Base-by-base conservation (phyloP, 257 asterid genomes). In the Lithospermum erythrorhizon region DNA sequence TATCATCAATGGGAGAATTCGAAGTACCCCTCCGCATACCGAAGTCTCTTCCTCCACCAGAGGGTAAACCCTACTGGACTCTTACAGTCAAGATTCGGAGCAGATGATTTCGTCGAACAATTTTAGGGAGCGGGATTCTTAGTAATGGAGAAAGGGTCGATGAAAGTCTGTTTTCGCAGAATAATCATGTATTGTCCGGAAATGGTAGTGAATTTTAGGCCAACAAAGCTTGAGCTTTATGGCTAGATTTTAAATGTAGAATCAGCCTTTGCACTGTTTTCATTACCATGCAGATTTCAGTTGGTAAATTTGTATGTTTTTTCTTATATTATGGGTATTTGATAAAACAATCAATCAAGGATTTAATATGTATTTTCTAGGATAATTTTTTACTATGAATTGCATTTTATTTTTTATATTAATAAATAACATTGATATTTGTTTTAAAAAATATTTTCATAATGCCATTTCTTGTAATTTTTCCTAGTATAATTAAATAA, bases 21-120 rank as follows among this genome's bases (percentile, higher is more conserved):
- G 85, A 89, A 78, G 87, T 89, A 56, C 91, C 90, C 52, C 91
- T 89, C 8, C 89, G 82, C 53, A 69, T 89, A 27, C 97, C 95
- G 5, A 84, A 75, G 68, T 75, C 94, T 65, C 76, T 89, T 61
- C 97, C 91, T 48, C 75, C 82, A 74, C 91, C 87, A 0, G 91
- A 86, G 16, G 95, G 95, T 57, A 76, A 74, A 57, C 77, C 63
- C 54, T 77, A 81, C 18, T 81, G 87, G 87, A 54, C 71, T 65
- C 87, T 81, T 21, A 70, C 70, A 37, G 70, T 81, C 60, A 81
- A 81, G 70, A 69, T 81, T 63, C 76, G 84, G 61, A 75, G 79
- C 62, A 76, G 68, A 62, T 81, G 57, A 53, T 8, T n/a, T 53
- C 16, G 3, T 9, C 20, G 0, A n/a, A 7, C 27, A 53, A 21